A percentile compares a stretch with the other conserved stretches of the same genome.
phyloP scores from a whole-genome alignment of 2,329 filamentous ascomycete species.

The Fusarium sp. region DNA sequence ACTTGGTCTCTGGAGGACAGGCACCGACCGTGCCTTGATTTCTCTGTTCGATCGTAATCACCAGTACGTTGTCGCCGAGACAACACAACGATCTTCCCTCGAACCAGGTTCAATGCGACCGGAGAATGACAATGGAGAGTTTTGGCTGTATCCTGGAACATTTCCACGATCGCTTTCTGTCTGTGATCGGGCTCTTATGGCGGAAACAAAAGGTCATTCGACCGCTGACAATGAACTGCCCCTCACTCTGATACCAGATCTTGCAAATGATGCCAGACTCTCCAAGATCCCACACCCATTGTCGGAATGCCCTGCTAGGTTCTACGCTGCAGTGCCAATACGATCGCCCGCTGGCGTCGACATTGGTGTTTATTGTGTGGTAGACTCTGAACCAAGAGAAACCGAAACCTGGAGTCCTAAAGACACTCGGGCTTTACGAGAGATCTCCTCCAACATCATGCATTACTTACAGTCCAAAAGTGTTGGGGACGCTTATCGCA shows the following conservation, averaged over 20 bases:
- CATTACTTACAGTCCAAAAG: slow-evolving; percentile 52
- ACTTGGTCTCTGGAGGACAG: slow-evolving; percentile 59
- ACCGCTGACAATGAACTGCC: slow-evolving; percentile 42
- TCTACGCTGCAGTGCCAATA: slow-evolving; percentile 59
- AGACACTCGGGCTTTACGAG: slow-evolving; percentile 46
- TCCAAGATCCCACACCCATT: slow-evolving; percentile 40
- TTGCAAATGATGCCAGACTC: slow-evolving; percentile 50
- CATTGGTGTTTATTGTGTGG: slow-evolving; percentile 56
- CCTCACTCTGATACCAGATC: slow-evolving; percentile 53
- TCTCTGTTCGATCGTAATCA: slow-evolving; percentile 63
- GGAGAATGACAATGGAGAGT: slow-evolving; percentile 17
- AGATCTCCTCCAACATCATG: slow-evolving; percentile 53
- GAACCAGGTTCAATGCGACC: slow-evolving; percentile 48
- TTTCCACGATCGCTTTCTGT: slow-evolving; percentile 47
- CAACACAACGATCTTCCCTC: slow-evolving; percentile 55
- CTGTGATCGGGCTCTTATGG: slow-evolving; percentile 48
- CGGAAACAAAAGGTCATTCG: not conserved
- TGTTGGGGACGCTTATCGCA: slow-evolving; percentile 46
- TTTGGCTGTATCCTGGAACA: slow-evolving; percentile 47
- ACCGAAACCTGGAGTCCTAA: slow-evolving; percentile 42
- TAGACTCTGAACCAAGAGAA: slow-evolving; percentile 29
- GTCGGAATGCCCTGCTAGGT: slow-evolving; percentile 43
- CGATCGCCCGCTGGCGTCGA: slow-evolving; percentile 54
- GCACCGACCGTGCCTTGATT: slow-evolving; percentile 58
- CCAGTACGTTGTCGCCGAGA: slow-evolving; percentile 65